These are phyloP conservation scores for Picochlorum sp. DNA, from an alignment of 139 green algal species.

Conservation along the genomic window DNA sequence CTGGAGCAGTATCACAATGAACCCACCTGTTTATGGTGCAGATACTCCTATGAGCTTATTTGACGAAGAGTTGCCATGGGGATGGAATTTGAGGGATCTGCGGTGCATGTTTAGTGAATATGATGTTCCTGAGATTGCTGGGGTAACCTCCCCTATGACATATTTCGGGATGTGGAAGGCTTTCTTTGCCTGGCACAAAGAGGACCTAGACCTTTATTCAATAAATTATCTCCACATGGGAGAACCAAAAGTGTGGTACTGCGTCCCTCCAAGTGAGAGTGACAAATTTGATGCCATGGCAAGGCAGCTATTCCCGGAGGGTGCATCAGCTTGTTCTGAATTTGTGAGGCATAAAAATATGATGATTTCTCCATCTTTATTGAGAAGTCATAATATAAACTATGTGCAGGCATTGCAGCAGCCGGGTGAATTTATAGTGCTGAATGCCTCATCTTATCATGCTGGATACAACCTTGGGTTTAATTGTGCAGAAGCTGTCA, in stretches of 20 bases:
- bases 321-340: slow-evolving; percentile 42
- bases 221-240: slow-evolving; percentile 96
- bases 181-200: slow-evolving; percentile 76
- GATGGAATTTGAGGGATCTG: slow-evolving; percentile 63
- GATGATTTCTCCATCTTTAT: slow-evolving; percentile 46
- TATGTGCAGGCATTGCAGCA: slow-evolving; percentile 44
- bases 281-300: slow-evolving; percentile 63
- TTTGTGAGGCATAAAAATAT: slow-evolving; percentile 77
- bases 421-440: slow-evolving; percentile 70
- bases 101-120: slow-evolving; percentile 56
- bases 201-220: slow-evolving; percentile 87
- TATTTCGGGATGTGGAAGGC: slow-evolving; percentile 68
- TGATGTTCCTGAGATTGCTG: slow-evolving; percentile 28
- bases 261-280: slow-evolving; percentile 53
- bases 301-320: slow-evolving; percentile 40
- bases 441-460: slow-evolving; percentile 60
- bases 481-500: slow-evolving; percentile 73
- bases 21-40: slow-evolving; percentile 75
- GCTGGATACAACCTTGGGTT: slow-evolving; percentile 67
- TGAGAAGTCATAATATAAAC: slow-evolving; percentile 38
- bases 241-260: slow-evolving; percentile 82
- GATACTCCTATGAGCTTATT: slow-evolving; percentile 67
- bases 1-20: slow-evolving; percentile 63
- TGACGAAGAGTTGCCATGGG: slow-evolving; percentile 35
- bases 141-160: slow-evolving; percentile 74